Conservation (phyloP, 1,284 basidiomycete species). For the Mycena citricolor region DNA sequence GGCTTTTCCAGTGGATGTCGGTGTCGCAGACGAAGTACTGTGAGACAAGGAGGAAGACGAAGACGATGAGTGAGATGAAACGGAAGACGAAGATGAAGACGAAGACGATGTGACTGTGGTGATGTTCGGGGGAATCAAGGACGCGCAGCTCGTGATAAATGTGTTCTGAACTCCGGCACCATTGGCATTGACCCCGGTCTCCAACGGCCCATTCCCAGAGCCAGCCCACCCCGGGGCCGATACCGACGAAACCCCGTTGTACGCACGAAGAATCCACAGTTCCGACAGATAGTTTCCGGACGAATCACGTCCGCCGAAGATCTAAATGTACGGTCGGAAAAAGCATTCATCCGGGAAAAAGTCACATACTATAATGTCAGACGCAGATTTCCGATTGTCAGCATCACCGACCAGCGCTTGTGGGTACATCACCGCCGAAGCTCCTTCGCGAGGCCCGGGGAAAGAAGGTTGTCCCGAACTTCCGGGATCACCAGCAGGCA, state of each 20-base stretch:
- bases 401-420: slow-evolving; percentile 56
- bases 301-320: slow-evolving; percentile 73
- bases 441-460: slow-evolving; percentile 68
- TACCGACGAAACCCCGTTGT: slow-evolving; percentile 55
- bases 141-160: slow-evolving; percentile 62
- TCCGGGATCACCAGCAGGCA: slow-evolving; percentile 74
- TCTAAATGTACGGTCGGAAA: slow-evolving; percentile 27
- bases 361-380: slow-evolving; percentile 62
- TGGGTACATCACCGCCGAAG: slow-evolving; percentile 57
- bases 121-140: slow-evolving; percentile 32
- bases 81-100: slow-evolving; percentile 24
- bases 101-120: slow-evolving; percentile 28
- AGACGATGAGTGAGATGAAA: slow-evolving; percentile 21
- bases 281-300: slow-evolving; percentile 68
- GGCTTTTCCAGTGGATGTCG: slow-evolving; percentile 23
- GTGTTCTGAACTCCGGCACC: slow-evolving; percentile 65
- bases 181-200: slow-evolving; percentile 58
- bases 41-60: slow-evolving; percentile 3
- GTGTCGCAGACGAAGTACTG: slow-evolving; percentile 5
- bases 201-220: slow-evolving; percentile 58
- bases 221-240: slow-evolving; percentile 60
- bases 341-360: slow-evolving; percentile 7
- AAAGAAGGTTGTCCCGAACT: slow-evolving; percentile 44
- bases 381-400: slow-evolving; percentile 43
- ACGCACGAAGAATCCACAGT: slow-evolving; percentile 74